Conservation (phyloP, 495 filamentous ascomycete species). For the Lophium mytilinum region DNA sequence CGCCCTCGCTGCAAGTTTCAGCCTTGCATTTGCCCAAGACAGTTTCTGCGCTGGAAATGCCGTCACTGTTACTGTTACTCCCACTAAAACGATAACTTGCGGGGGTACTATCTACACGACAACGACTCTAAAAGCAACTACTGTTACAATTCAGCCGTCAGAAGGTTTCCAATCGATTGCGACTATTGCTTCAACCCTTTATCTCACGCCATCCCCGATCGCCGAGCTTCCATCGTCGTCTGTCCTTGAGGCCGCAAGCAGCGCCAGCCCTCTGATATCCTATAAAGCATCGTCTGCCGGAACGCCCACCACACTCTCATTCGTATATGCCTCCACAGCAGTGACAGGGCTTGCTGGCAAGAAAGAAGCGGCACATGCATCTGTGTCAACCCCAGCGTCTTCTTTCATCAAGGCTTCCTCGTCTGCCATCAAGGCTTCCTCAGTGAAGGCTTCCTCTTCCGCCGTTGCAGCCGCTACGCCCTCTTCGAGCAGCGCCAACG, state of each 20-base stretch:
- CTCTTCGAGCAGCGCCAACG: neutral
- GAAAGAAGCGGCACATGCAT: neutral
- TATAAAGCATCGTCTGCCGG: too few relatives aligned
- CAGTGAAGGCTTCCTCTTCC: neutral
- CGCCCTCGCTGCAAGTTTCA: conserved; percentile 4
- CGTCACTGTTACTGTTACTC: conserved; percentile 10
- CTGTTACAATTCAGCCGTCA: conserved; percentile 1
- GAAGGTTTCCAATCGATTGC: neutral
- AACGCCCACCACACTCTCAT: too few relatives aligned
- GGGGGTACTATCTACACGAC: neutral
- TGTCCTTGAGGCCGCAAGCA: too few relatives aligned
- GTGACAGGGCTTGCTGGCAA: too few relatives aligned
- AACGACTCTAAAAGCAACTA: neutral
- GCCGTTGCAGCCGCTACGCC: neutral
- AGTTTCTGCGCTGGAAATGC: neutral
- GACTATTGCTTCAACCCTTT: neutral
- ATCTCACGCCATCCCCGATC: neutral
- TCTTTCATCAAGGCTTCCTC: neutral
- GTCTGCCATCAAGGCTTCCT: neutral
- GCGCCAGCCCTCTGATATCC: too few relatives aligned
- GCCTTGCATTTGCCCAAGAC: conserved; percentile 7
- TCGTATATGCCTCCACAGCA: too few relatives aligned
- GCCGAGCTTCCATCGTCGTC: neutral
- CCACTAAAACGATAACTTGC: neutral
- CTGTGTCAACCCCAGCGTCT: neutral